Evolutionary conservation across 768 basidiomycete genomes (phyloP), one percentile per base, ranked within the genome.

Genomic region (Exidia glandulosa): DNA sequence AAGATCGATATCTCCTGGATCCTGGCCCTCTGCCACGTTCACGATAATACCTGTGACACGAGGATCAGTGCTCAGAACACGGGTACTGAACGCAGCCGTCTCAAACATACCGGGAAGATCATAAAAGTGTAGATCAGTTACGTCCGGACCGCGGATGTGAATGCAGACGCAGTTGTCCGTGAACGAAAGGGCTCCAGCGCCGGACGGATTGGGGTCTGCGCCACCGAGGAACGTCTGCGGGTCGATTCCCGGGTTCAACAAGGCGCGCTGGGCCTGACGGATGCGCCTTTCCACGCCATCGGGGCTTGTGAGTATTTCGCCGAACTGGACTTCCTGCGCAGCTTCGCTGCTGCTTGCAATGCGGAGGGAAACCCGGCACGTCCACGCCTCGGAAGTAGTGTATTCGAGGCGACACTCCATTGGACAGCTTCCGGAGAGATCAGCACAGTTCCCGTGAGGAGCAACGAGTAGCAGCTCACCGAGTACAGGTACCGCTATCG

Each of bases 401-500:
- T 62, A 63, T 3, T 68, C 62, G 13, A 76, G 61, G 0, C 67
- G 66, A 56, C 74, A 75, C 58, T 75, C 75, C 1, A 71, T 76
- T 0, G 75, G 75, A 54, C 71, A 73, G 33, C 75, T 76, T 32
- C 12, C 2, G 32, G 2, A 4, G 27, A 31, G 33, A 23, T 27
- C 29, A 37, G 12, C 19, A 10, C 36, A 37, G 36, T 37, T 13
- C 45, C 14, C 19, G 32, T 27, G 19, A 34, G 50, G 32, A 59
- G 55, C 36, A 1, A 32, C 63, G 61, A 41, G 62, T 63, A 90
- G 87, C 10, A 45, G 9, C 41, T 45, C 41, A 45, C 41, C 41
- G 41, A 9, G 88, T 90, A 61, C 88, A 89, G 0, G 87, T 88
- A 0, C 88, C 88, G 19, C 81, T 75, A 0, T 84, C 84, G 10